Evolutionary conservation across 257 asterid species (phyloP), one percentile per base, ranked within the genome.

Genomic region (Solanum bulbocastanum): DNA sequence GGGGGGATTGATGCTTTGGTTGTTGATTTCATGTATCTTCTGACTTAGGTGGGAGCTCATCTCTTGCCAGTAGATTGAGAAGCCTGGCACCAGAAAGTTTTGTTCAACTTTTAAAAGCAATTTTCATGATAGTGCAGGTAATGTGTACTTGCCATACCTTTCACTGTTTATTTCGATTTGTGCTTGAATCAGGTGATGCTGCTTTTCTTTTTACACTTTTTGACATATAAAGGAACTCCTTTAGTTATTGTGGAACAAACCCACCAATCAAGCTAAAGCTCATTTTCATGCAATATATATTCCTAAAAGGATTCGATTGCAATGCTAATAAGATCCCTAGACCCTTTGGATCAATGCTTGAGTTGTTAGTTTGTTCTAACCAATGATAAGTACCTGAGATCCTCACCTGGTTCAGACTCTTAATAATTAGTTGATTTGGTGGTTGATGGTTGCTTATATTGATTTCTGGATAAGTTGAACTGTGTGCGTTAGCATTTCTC

Each of bases 121-220:
- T 97, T 89, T 97, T 97, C 91, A 92, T 91, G 91, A 93, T 94
- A 83, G 98, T 97, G 89, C 98, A 93, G 99, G 99, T 97, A 97
- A 95, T 90, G 96, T 92, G 90, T 88, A 89, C 91, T 89, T 89
- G 90, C 36, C 84, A 78, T 35, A 33, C 84, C 84, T 74, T 60
- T 87, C 89, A 37, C 33, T 23, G 83, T 37, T 75, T 36, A 23
- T 23, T 39, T 75, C 13, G 22, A 23, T 37, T 75, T 75, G 83
- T 37, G 52, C 32, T 75, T 37, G 33, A 37, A 37, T 27, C 56
- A 75, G 52, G 56, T 37, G 56, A 75, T 39, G 52, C 23, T 75
- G 83, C 83, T 75, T 75, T 37, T 75, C 56, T 75, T 75, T 75
- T 23, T 75, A 75, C 83, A 75, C 56, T 73, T 75, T 12, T 75